Evolutionary conservation across 345 rosid species (phyloP).

Genomic region (Syzygium aqueum): DNA sequence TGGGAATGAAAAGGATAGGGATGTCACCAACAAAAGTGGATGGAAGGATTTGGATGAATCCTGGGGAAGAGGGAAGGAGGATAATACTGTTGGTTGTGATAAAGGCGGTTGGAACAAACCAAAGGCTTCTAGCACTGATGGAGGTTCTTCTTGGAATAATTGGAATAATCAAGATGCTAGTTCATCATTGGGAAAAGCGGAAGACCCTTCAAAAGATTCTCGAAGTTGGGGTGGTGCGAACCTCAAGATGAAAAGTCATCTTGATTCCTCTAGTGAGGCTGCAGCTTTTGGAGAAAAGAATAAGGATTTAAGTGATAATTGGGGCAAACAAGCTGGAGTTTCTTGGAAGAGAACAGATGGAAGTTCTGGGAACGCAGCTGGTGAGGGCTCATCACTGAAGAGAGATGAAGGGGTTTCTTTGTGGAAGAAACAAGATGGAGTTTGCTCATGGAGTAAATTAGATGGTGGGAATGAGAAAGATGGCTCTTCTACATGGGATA

Average conservation of each 20-base stretch:
- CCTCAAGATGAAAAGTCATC: neutral
- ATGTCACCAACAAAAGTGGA: neutral
- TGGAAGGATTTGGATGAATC: constrained; percentile 2
- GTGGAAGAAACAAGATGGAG: constrained; percentile 1
- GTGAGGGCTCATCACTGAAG: neutral
- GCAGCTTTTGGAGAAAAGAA: neutral
- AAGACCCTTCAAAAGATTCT: constrained; percentile 4
- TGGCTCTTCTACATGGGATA: neutral
- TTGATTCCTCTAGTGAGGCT: constrained; percentile 4
- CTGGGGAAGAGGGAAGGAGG: constrained; percentile 14
- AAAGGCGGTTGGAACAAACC: constrained; percentile 9
- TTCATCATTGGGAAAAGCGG: constrained; percentile 1
- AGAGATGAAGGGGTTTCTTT: neutral
- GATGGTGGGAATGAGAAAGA: neutral
- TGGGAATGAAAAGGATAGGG: neutral
- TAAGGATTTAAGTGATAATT: neutral
- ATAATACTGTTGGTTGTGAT: neutral
- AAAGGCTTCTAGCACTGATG: constrained; percentile 3
- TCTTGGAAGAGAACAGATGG: constrained; percentile 2
- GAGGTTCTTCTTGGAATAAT: constrained; percentile 13
- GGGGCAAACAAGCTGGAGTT: constrained; percentile 1
- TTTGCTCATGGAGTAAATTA: neutral
- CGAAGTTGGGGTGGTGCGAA: neutral
- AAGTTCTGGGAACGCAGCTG: neutral
- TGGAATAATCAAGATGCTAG: constrained; percentile 7